Conservation (phyloP, 345 rosid genomes). For the Geranium brycei region DNA sequence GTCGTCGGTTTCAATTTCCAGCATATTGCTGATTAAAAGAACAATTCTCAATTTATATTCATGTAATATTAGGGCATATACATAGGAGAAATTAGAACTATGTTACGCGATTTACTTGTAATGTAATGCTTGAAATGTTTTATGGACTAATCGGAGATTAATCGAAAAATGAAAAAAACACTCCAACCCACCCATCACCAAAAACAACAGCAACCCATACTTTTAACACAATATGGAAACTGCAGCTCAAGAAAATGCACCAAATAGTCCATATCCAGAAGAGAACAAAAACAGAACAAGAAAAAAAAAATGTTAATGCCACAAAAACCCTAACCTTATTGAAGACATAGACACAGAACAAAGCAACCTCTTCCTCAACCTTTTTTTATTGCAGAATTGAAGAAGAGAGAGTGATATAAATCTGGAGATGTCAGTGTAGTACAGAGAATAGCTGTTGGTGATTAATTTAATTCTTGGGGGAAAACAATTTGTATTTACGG, state of each 20-base stretch:
- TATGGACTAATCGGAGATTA: no score
- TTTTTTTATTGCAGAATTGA: neutral
- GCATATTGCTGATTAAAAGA: no score
- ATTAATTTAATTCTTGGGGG: no score
- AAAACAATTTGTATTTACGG: constrained; percentile 4
- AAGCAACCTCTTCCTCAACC: neutral
- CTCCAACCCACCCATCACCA: neutral
- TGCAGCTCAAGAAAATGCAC: neutral
- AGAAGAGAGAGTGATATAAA: neutral
- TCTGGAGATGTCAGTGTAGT: neutral
- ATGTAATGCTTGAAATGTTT: no score
- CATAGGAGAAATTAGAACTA: no score
- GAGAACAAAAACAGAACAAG: neutral
- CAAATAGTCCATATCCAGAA: neutral
- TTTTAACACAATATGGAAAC: neutral
- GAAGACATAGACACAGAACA: neutral
- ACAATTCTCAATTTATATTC: no score
- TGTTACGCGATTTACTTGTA: no score
- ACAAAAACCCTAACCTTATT: neutral
- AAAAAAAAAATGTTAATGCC: neutral
- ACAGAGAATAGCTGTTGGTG: neutral
- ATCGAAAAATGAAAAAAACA: no score
- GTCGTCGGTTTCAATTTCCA: no score
- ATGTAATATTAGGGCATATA: no score
- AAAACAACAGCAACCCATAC: no score